These are phyloP conservation scores for Debaryomycetaceae sp. DNA, from an alignment of 1,139 yeast genomes.

Conservation along the genomic window DNA sequence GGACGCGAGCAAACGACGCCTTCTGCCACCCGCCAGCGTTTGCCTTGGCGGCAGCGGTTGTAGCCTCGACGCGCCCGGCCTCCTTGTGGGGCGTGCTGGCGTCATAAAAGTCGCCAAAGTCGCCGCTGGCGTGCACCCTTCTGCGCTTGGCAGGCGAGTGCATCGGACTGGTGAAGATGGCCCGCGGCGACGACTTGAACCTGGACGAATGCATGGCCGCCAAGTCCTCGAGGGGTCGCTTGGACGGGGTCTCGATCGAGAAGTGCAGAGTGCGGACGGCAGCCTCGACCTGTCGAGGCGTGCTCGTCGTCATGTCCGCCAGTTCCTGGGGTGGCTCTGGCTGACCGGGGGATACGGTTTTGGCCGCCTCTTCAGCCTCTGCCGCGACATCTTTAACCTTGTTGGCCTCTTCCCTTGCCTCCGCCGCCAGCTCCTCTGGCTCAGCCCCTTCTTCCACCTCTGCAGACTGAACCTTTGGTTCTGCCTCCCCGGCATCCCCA, in stretches of 20 bases:
- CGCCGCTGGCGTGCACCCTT: no score
- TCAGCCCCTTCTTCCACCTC: slow-evolving; percentile 11
- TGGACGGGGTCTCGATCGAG: slow-evolving; percentile 5
- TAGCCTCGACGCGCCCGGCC: neutral
- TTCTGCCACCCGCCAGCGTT: no score
- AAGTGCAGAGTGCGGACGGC: slow-evolving; percentile 1
- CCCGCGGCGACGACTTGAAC: slow-evolving; percentile 3
- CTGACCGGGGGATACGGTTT: slow-evolving; percentile 1
- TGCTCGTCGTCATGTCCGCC: neutral
- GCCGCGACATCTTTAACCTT: slow-evolving; percentile 1
- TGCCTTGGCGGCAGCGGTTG: no score
- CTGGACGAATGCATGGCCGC: slow-evolving; percentile 1
- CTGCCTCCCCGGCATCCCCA: neutral
- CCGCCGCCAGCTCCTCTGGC: no score
- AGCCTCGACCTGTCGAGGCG: neutral
- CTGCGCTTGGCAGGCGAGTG: no score
- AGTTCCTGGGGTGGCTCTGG: neutral
- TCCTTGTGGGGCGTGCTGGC: neutral
- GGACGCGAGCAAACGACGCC: slow-evolving; percentile 20
- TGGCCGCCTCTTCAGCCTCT: slow-evolving; percentile 4
- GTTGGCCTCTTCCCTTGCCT: slow-evolving; percentile 7
- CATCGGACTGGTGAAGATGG: neutral
- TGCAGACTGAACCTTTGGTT: slow-evolving; percentile 2
- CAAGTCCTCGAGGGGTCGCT: slow-evolving; percentile 1
- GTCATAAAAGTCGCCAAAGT: no score